Evolutionary conservation across 176 grass and related monocot species (phyloP).

Genomic region (Aegilops umbellulata): DNA sequence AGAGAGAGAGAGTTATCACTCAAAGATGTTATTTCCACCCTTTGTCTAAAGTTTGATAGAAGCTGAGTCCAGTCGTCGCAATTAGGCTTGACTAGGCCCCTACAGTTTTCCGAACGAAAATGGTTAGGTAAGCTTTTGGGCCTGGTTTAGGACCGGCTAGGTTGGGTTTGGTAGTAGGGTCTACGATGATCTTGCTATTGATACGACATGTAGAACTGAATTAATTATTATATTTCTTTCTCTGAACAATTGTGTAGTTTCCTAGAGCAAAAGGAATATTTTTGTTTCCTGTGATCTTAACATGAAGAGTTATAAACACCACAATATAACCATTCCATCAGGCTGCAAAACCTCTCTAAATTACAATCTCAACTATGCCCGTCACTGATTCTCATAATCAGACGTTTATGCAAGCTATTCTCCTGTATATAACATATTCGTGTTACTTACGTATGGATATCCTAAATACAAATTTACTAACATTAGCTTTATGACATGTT

Average conservation of each 20-base stretch:
- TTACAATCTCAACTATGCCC: neutral
- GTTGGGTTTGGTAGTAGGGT: neutral
- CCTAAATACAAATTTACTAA: neutral
- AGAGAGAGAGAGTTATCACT: neutral
- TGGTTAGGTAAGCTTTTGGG: neutral
- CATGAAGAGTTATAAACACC: neutral
- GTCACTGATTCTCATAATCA: neutral
- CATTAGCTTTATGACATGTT: neutral
- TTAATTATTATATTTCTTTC: neutral
- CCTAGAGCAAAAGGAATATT: neutral
- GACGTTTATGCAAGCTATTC: neutral
- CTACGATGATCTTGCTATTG: neutral
- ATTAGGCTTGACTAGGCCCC: neutral
- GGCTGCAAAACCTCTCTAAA: neutral
- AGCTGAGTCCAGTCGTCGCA: neutral
- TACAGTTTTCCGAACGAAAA: neutral
- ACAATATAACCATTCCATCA: neutral
- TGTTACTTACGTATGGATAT: neutral
- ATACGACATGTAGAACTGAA: neutral
- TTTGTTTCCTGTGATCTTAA: neutral
- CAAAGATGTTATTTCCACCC: neutral
- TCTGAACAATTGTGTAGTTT: neutral
- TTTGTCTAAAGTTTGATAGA: conserved; percentile 5
- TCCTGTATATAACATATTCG: neutral
- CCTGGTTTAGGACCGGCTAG: neutral